Conservation (phyloP, 805 yeast species). For the Schwanniomyces polymorphus region DNA sequence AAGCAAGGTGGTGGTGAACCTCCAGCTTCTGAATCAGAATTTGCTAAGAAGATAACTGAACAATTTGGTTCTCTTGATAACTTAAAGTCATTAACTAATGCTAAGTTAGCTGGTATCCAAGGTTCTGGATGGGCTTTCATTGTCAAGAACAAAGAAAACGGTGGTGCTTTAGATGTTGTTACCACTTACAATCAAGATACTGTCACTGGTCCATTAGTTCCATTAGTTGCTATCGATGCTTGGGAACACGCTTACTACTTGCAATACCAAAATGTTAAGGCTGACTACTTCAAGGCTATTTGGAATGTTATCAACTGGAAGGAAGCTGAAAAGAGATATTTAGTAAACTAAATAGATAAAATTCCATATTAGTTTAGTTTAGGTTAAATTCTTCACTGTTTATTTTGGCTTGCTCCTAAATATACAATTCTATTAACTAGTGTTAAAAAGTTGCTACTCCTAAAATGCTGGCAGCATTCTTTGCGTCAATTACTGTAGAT, state of each 20-base stretch:
- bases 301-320: constrained; percentile 54
- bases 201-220: constrained; percentile 41
- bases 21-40: constrained; percentile 44
- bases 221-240: constrained; percentile 52
- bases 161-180: constrained; percentile 42
- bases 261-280: constrained; percentile 52
- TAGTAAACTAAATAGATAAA: constrained; percentile 1
- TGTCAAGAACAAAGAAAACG: constrained; percentile 46
- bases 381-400: background rate
- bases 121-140: constrained; percentile 57
- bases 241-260: constrained; percentile 58
- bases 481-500: constrained; percentile 60
- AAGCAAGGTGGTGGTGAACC: constrained; percentile 58
- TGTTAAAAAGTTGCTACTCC: constrained; percentile 70
- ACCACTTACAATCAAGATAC: constrained; percentile 51
- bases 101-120: constrained; percentile 48
- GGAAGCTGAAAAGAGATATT: constrained; percentile 47
- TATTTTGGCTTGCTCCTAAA: background rate
- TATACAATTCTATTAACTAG: background rate
- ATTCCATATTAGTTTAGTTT: background rate
- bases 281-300: constrained; percentile 49
- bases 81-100: constrained; percentile 40
- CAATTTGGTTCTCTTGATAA: constrained; percentile 48
- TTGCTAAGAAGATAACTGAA: constrained; percentile 35
- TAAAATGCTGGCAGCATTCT: constrained; percentile 76